These are phyloP conservation scores for Nemania sp. DNA, from an alignment of 2,329 filamentous ascomycete genomes.

Conservation along the genomic window DNA sequence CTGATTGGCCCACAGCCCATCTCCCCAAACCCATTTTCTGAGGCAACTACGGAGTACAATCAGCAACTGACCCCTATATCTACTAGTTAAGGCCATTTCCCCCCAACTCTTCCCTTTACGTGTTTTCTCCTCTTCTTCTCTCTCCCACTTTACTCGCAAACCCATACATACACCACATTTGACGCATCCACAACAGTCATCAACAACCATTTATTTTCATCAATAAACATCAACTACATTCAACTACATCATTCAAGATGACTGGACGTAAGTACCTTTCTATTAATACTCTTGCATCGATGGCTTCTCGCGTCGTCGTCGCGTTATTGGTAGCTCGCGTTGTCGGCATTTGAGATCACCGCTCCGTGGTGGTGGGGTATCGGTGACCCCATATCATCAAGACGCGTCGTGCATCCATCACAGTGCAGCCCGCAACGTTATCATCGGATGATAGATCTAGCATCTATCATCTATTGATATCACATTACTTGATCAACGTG, in stretches of 20 bases:
- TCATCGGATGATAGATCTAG: no score
- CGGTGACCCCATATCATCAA: slow-evolving; percentile 16
- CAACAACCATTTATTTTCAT: slow-evolving; percentile 31
- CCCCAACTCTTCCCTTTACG: slow-evolving; percentile 24
- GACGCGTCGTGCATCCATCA: slow-evolving; percentile 38
- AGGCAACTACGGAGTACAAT: slow-evolving; percentile 32
- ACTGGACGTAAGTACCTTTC: slow-evolving; percentile 68
- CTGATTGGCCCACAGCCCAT: slow-evolving; percentile 28
- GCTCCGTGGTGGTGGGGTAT: slow-evolving; percentile 29
- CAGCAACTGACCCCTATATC: slow-evolving; percentile 37
- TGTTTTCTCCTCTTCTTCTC: slow-evolving; percentile 20
- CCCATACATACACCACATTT: slow-evolving; percentile 30
- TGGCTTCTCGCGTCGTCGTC: slow-evolving; percentile 22
- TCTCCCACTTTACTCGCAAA: slow-evolving; percentile 33
- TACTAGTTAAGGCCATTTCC: slow-evolving; percentile 29
- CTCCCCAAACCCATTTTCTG: slow-evolving; percentile 28
- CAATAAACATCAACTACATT: slow-evolving; percentile 33
- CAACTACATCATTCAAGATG: slow-evolving; percentile 56
- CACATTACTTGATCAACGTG: background rate
- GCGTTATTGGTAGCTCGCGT: slow-evolving; percentile 11
- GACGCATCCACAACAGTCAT: slow-evolving; percentile 36
- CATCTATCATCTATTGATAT: background rate
- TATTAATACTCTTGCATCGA: slow-evolving; percentile 15
- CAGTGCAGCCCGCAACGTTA: slow-evolving; percentile 8
- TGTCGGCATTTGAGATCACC: slow-evolving; percentile 3